Evolutionary conservation across 75 land plant genomes (phyloP).

Genomic region (Gnetum montanum): DNA sequence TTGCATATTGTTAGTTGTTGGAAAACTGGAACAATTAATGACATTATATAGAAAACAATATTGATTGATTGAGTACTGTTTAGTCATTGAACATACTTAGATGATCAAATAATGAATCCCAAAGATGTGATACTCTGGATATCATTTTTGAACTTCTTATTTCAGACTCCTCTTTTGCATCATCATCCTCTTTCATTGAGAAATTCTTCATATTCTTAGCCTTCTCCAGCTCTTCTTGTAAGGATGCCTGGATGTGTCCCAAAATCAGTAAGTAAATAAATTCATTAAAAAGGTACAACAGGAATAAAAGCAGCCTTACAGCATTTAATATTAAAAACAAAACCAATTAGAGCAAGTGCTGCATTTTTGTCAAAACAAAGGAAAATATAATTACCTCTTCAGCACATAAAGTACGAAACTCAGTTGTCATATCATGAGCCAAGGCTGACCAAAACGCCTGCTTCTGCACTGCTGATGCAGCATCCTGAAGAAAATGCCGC

Average conservation of each 20-base stretch:
- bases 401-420: conserved; percentile 95
- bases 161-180: conserved; percentile 43
- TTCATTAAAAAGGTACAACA: not conserved
- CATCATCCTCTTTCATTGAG: conserved; percentile 60
- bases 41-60: no score
- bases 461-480: conserved; percentile 78
- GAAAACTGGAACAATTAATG: no score
- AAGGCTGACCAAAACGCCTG: conserved; percentile 93
- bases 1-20: no score
- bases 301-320: not conserved
- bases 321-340: no score
- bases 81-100: conserved; percentile 54
- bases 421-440: conserved; percentile 98
- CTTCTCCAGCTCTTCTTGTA: conserved; percentile 97
- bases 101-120: conserved; percentile 86
- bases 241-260: conserved; percentile 64
- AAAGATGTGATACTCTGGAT: conserved; percentile 75
- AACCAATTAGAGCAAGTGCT: no score
- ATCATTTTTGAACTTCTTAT: conserved; percentile 43
- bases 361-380: not conserved
- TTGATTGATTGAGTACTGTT: no score
- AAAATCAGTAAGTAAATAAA: not conserved
- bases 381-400: conserved; percentile 64
- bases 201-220: conserved; percentile 59
- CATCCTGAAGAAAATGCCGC: conserved; percentile 72